Evolutionary conservation across 768 basidiomycete species (phyloP).

Genomic region (Mycena indigotica): DNA sequence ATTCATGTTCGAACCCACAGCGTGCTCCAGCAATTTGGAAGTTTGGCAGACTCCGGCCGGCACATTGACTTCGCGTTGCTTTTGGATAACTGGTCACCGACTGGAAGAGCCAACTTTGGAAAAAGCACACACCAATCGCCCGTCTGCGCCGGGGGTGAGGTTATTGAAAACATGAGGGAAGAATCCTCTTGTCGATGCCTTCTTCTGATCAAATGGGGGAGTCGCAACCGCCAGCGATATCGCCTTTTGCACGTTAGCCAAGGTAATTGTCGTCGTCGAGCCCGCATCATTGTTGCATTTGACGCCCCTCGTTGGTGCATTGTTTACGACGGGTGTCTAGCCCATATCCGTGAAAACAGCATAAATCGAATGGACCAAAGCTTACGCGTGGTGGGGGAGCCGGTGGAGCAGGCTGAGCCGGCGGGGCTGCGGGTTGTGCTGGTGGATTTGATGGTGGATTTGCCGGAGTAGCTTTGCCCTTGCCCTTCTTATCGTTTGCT

Average conservation of each 20-base stretch:
- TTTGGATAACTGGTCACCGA: neutral
- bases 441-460: too few species aligned
- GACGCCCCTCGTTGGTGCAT: neutral
- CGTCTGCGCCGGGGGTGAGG: neutral
- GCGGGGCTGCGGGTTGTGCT: too few species aligned
- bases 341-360: too few species aligned
- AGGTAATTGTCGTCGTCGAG: neutral
- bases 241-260: neutral
- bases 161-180: constrained; percentile 12
- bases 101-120: neutral
- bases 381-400: too few species aligned
- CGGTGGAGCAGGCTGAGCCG: too few species aligned
- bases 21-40: constrained; percentile 7
- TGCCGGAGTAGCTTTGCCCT: neutral
- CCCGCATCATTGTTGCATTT: neutral
- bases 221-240: neutral
- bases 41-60: constrained; percentile 4
- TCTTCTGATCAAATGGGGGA: neutral
- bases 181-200: neutral
- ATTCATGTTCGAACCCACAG: constrained; percentile 7
- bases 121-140: neutral
- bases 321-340: too few species aligned
- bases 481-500: neutral
- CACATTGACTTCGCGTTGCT: constrained; percentile 1
- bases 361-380: too few species aligned